Conservation (phyloP, 306 rosid species). For the Trifolium subterraneum region DNA sequence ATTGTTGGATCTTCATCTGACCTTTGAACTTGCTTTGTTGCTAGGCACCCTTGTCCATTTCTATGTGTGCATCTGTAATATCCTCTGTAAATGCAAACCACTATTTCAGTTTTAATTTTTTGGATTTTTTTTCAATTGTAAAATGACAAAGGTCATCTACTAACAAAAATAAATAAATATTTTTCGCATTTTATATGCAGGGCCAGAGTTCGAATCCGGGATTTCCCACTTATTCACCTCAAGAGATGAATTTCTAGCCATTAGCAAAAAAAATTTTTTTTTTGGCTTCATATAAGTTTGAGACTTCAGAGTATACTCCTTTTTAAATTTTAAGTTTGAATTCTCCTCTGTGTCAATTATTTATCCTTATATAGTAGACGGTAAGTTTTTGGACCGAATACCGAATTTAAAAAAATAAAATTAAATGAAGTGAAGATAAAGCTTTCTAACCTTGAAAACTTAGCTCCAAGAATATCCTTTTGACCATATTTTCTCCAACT, state of each 20-base stretch:
- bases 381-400: too few relatives aligned
- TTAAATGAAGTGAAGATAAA: not conserved
- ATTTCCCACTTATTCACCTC: too few relatives aligned
- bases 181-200: too few relatives aligned
- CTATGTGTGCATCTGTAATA: constrained; percentile 85
- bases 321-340: too few relatives aligned
- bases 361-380: too few relatives aligned
- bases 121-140: not conserved
- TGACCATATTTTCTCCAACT: constrained; percentile 95
- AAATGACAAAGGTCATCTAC: not conserved
- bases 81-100: constrained; percentile 58
- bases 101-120: constrained; percentile 28
- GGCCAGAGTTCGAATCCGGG: too few relatives aligned
- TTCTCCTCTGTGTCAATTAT: too few relatives aligned
- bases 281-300: too few relatives aligned
- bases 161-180: not conserved
- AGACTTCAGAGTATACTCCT: too few relatives aligned
- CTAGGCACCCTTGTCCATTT: constrained; percentile 65
- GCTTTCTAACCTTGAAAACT: constrained; percentile 65
- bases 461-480: constrained; percentile 81
- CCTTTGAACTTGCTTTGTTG: constrained; percentile 84
- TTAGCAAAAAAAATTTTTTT: too few relatives aligned
- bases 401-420: not conserved
- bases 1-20: constrained; percentile 63
- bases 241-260: too few relatives aligned